Percentiles rank a stretch among this genome's conserved stretches.
Conservation (phyloP, 306 rosid genomes). For the Gleditsia sinensis region DNA sequence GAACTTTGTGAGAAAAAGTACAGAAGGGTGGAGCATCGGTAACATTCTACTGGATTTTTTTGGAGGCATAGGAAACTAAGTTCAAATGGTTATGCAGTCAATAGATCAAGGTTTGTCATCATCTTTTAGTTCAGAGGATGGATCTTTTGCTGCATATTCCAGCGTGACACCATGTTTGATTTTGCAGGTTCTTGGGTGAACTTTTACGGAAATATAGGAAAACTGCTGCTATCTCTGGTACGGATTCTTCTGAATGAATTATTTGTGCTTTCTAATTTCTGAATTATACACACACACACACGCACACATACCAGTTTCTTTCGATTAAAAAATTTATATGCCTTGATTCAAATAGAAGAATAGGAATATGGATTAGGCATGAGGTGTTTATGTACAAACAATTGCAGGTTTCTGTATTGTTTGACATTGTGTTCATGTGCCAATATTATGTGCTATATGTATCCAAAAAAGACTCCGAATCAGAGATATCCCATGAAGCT, state of each 20-base stretch:
- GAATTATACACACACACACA: too few relatives aligned
- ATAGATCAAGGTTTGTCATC: conserved; percentile 75
- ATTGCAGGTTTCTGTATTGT: too few relatives aligned
- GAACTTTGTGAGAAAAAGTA: conserved; percentile 82
- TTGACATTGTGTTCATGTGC: too few relatives aligned
- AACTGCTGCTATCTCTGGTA: conserved; percentile 77
- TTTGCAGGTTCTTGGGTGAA: conserved; percentile 81
- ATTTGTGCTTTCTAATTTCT: background rate
- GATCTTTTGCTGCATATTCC: conserved; percentile 19
- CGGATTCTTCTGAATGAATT: conserved; percentile 10
- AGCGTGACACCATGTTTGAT: conserved; percentile 24
- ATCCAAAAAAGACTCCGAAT: too few relatives aligned
- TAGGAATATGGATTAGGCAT: too few relatives aligned
- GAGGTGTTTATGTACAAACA: too few relatives aligned
- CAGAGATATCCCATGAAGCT: too few relatives aligned
- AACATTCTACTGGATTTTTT: conserved; percentile 76
- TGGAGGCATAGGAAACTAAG: conserved; percentile 75
- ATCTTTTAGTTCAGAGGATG: background rate
- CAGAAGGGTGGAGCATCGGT: conserved; percentile 86
- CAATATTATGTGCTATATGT: too few relatives aligned
- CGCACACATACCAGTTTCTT: too few relatives aligned
- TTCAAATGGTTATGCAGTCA: conserved; percentile 83
- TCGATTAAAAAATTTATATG: background rate
- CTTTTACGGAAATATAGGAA: conserved; percentile 79
- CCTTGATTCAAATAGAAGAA: too few relatives aligned